Base-by-base conservation (phyloP, 495 filamentous ascomycete species). In the Glutinoglossum americanum region DNA sequence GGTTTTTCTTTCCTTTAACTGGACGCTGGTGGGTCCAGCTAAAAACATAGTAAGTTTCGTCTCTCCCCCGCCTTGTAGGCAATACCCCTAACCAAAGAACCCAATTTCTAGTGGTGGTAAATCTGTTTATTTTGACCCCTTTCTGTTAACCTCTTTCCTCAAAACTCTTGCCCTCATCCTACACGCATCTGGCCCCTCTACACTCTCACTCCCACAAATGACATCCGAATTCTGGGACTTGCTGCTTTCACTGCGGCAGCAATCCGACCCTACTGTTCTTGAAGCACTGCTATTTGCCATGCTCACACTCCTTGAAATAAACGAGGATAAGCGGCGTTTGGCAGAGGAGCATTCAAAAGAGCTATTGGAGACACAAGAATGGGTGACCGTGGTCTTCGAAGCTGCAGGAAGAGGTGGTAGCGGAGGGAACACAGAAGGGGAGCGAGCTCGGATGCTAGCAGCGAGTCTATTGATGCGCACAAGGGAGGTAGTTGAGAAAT, bases 221-320 rank as follows among this genome's bases (percentile, higher is more conserved):
- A 85, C 81, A 15, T 69, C 71, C 8, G 84, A 86, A 68, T 70
- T 84, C 55, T 87, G 81, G 81, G 76, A 79, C 48, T 63, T 88
- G 49, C 64, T 85, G 8, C 71, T 87, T 0, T 68, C 70, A 19
- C 56, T 78, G 1, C 59, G 35, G 3, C 26, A 57, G 17, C 54
- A 59, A 15, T 73, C 73, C 1, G 84, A 92, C 37, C 68, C 79
- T 2, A 67, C 67, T 0, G 73, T 95, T 13, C 76, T 85, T 9
- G 76, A 85, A 47, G 84, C 86, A 0, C 68, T 94, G 45, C 70
- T 97, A 13, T 85, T 92, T 54, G 77, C 79, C 1, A 80, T 95
- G 55, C 70, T 95, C 32, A 83, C 82, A n/a, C 58, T 94, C 25
- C 68, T 97, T 11, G 87, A 94, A 57, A 72, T 94, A n/a, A 94